These are phyloP conservation scores for Paramecium sonneborni DNA, from an alignment of 73 alveolate species.

Conservation along the genomic window DNA sequence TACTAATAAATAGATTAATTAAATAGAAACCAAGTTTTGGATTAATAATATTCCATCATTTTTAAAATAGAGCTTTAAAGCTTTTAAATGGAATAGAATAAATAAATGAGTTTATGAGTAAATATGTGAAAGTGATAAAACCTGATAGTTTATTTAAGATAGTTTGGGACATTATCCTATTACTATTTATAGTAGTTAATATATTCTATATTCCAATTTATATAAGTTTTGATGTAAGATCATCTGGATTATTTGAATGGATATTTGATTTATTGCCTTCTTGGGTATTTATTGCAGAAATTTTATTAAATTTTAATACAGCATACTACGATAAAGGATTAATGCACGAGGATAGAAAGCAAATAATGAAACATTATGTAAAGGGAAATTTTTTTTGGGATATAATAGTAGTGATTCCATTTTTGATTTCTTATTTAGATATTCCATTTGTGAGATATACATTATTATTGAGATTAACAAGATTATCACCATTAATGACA, in stretches of 20 bases:
- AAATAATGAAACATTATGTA: conserved; percentile 72
- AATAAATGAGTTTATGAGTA: background rate
- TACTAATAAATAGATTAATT: background rate
- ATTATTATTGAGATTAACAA: conserved; percentile 68
- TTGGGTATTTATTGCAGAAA: conserved; percentile 70
- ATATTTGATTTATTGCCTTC: conserved; percentile 56
- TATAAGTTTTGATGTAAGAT: conserved; percentile 50
- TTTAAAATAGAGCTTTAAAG: background rate
- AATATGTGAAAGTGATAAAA: conserved; percentile 13
- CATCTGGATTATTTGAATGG: conserved; percentile 46
- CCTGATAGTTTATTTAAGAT: conserved; percentile 62
- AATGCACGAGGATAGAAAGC: conserved; percentile 63
- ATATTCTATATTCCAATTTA: conserved; percentile 61
- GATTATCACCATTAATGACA: conserved; percentile 67
- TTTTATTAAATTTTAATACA: conserved; percentile 72
- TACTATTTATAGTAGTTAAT: conserved; percentile 35
- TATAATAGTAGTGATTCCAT: conserved; percentile 70
- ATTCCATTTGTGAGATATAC: conserved; percentile 70
- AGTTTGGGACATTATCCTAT: conserved; percentile 54
- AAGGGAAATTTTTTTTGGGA: conserved; percentile 77
- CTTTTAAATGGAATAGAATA: background rate
- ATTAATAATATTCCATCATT: background rate
- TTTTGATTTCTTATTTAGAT: conserved; percentile 58
- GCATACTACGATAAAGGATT: conserved; percentile 78
- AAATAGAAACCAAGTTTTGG: conserved; percentile 46